A percentile compares a stretch with the other conserved stretches of the same genome.
Conservation (phyloP, 768 basidiomycete genomes). For the Neoboletus brunneissimus region DNA sequence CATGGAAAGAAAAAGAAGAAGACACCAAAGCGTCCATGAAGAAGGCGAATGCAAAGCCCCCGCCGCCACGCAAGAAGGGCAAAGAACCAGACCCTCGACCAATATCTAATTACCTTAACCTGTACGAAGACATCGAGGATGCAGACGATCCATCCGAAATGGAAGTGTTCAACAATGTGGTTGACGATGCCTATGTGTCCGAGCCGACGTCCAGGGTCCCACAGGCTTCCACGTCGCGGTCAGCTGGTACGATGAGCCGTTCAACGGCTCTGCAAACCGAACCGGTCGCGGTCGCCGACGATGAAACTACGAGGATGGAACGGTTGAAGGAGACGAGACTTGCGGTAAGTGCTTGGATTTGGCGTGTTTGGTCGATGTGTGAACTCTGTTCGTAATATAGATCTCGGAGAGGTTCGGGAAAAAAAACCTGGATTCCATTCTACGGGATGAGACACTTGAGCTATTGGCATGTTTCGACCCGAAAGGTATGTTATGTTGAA, state of each 20-base stretch:
- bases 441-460: slow-evolving; percentile 27
- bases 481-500: slow-evolving; percentile 8
- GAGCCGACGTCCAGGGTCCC: slow-evolving; percentile 7
- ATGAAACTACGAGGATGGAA: slow-evolving; percentile 12
- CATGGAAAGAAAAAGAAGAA: slow-evolving; percentile 28
- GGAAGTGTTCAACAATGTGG: slow-evolving; percentile 13
- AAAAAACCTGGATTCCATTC: slow-evolving; percentile 8
- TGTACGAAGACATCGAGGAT: slow-evolving; percentile 33
- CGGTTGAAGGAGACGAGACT: slow-evolving; percentile 22
- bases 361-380: not conserved
- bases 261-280: not conserved
- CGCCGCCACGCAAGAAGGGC: slow-evolving; percentile 16
- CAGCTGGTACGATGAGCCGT: not conserved
- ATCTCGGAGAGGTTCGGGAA: slow-evolving; percentile 8
- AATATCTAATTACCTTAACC: not conserved
- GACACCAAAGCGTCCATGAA: slow-evolving; percentile 5
- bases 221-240: slow-evolving; percentile 12
- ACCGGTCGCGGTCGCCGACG: not conserved
- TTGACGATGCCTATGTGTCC: not conserved
- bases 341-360: slow-evolving; percentile 10
- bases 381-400: slow-evolving; percentile 8
- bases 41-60: slow-evolving; percentile 7
- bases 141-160: slow-evolving; percentile 21
- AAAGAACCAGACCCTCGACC: slow-evolving; percentile 15
- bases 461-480: slow-evolving; percentile 20